A percentile compares a stretch with the other conserved stretches of the same genome.
These are phyloP conservation scores for Artemisia tridentata DNA, from an alignment of 129 eudicot species.

Conservation along the genomic window DNA sequence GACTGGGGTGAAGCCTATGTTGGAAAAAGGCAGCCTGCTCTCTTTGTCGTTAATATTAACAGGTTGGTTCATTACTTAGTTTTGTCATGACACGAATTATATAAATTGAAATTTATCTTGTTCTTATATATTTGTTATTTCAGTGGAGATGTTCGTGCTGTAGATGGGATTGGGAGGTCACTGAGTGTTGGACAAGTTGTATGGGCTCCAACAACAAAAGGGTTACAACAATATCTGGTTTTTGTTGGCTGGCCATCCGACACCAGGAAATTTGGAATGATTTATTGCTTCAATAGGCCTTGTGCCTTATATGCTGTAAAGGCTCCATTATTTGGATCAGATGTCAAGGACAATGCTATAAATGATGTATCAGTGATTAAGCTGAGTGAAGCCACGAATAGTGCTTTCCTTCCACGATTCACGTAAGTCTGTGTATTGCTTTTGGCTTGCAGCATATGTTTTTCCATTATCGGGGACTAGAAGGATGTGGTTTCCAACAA, in stretches of 20 bases:
- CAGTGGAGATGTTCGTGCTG: conserved; percentile 89
- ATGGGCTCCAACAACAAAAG: conserved; percentile 77
- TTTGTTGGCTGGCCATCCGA: conserved; percentile 97
- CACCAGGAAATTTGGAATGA: conserved; percentile 80
- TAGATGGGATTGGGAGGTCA: conserved; percentile 64
- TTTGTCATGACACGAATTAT: conserved; percentile 17
- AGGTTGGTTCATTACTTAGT: conserved; percentile 45
- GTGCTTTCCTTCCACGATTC: conserved; percentile 86
- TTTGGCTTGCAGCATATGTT: too few species aligned
- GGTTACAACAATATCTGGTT: conserved; percentile 55
- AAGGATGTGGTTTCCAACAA: background rate
- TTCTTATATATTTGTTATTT: conserved; percentile 18
- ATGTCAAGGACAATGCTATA: conserved; percentile 36
- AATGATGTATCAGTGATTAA: conserved; percentile 42
- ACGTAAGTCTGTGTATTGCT: conserved; percentile 41
- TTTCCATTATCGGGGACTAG: background rate
- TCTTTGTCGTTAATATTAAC: conserved; percentile 61
- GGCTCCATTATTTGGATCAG: conserved; percentile 52
- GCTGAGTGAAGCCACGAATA: conserved; percentile 64
- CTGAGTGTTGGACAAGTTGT: conserved; percentile 92
- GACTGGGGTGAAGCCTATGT: conserved; percentile 96
- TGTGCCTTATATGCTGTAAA: conserved; percentile 83
- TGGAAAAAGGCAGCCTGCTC: conserved; percentile 84
- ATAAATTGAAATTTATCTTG: background rate
- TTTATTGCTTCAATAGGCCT: conserved; percentile 82